Base-by-base conservation (phyloP, 176 grass and related monocot genomes). In the Triticum turgidum region DNA sequence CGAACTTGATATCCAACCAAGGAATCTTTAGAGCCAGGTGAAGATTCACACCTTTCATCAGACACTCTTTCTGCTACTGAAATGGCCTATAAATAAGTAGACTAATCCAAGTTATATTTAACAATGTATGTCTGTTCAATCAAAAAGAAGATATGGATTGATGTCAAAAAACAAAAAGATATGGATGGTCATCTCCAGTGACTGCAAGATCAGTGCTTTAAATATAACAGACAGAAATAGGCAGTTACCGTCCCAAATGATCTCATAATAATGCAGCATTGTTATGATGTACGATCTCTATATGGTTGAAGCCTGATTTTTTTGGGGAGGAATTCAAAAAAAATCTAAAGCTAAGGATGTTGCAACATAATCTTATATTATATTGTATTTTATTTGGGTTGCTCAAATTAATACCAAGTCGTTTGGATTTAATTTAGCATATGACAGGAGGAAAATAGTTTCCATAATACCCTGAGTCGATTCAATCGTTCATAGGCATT, bases 1-100 rank as follows among this genome's bases (percentile, higher is more conserved):
- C 96, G 91, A 92, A 98, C 96, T 95, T 98, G 96, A 83, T 98
- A 98, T 73, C 96, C 93, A 65, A 98, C 91, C 73, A 94, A 90
- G 73, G 96, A 98, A 89, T 87, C 89, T 49, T 92, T 83, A 34
- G 87, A 86, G 83, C 96, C 96, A 92, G 96, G 96, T 87, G 96
- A 98, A 74, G 93, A 86, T 86, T 98, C 96, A 82, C 93, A 98
- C 79, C 96, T 92, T 83, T 98, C 96, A 88, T 92, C 89, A 70
- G 93, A 95, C 45, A 98, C 96, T 91, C 96, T 95, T 92, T 98
- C 96, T 61, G 93, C 91, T 76, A 98, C 96, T 70, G 96, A 98
- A 84, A 98, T 98, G 58, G 96, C 93, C 96, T 98, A 87, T 34
- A 73, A 76, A 80, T 61, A 75, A 44, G 58, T 39, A 83, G 14